phyloP scores from a whole-genome alignment of 2,329 filamentous ascomycete species.

The Trichocomaceae sp. region DNA sequence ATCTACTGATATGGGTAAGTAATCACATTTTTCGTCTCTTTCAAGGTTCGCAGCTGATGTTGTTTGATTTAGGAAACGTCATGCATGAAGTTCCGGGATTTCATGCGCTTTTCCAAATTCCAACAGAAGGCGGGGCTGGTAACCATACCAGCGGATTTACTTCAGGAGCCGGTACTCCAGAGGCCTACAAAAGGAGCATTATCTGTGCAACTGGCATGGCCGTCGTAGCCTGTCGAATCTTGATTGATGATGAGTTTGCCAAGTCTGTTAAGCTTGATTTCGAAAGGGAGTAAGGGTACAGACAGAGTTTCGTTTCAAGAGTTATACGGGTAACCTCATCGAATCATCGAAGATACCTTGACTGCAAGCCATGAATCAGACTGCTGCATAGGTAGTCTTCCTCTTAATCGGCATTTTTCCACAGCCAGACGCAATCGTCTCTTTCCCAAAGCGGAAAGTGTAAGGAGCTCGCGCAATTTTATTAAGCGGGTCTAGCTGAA shows the following conservation, averaged over 20 bases:
- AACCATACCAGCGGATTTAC: slow-evolving; percentile 33
- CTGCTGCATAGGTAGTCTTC: neutral
- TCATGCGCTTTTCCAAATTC: slow-evolving; percentile 41
- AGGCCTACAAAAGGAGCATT: slow-evolving; percentile 10
- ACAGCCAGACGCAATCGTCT: neutral
- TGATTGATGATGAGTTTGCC: slow-evolving; percentile 9
- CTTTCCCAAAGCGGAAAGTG: slow-evolving; percentile 1
- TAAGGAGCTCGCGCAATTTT: slow-evolving; percentile 9
- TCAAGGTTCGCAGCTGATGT: neutral
- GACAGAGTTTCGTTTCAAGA: neutral
- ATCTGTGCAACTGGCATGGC: slow-evolving; percentile 12
- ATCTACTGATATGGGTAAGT: slow-evolving; percentile 14
- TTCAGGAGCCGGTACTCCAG: slow-evolving; percentile 32
- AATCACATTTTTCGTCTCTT: neutral
- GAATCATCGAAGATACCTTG: neutral
- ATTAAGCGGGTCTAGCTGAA: neutral
- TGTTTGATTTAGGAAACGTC: slow-evolving; percentile 32
- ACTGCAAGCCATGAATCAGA: slow-evolving; percentile 1
- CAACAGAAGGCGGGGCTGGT: slow-evolving; percentile 25
- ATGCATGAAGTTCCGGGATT: slow-evolving; percentile 39
- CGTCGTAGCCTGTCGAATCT: slow-evolving; percentile 8
- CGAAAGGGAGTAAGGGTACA: neutral
- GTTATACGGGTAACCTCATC: neutral
- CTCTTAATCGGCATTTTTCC: too few relatives aligned
- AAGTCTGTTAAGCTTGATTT: slow-evolving; percentile 9